phyloP scores from a whole-genome alignment of 2,329 filamentous ascomycete genomes.

The Beauveria varroae region DNA sequence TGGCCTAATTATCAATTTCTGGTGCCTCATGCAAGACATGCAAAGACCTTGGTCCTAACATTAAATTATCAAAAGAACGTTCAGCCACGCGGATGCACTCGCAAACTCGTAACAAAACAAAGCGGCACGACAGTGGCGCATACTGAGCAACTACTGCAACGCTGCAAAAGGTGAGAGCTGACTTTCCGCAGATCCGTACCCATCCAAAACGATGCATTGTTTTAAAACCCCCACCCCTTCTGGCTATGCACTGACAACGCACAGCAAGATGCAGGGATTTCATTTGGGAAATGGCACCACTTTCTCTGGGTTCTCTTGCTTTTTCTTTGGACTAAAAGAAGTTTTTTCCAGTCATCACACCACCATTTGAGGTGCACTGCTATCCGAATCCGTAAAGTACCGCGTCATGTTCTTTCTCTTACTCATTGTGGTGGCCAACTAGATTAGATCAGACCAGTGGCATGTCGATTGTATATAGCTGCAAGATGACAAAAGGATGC shows the following conservation, averaged over 20 bases:
- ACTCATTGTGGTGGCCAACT: neutral
- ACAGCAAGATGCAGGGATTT: neutral
- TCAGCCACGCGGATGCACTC: neutral
- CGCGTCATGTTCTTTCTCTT: neutral
- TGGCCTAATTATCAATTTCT: neutral
- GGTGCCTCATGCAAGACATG: neutral
- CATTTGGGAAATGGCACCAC: neutral
- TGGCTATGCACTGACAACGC: neutral
- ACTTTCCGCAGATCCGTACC: neutral
- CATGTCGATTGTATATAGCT: too few relatives aligned
- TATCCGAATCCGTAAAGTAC: neutral
- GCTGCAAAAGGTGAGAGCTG: neutral
- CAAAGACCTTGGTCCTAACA: neutral
- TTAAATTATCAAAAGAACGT: neutral
- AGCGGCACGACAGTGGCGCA: neutral
- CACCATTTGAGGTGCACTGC: neutral
- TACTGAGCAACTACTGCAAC: neutral
- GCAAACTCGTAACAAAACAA: neutral
- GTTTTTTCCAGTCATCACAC: neutral
- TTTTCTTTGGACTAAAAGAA: neutral
- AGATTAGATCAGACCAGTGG: neutral
- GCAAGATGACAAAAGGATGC: too few relatives aligned
- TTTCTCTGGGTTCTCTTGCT: neutral
- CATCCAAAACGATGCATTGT: constrained; percentile 1
- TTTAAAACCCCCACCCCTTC: neutral